Conservation (phyloP, 768 basidiomycete genomes). For the Mycena filopes region DNA sequence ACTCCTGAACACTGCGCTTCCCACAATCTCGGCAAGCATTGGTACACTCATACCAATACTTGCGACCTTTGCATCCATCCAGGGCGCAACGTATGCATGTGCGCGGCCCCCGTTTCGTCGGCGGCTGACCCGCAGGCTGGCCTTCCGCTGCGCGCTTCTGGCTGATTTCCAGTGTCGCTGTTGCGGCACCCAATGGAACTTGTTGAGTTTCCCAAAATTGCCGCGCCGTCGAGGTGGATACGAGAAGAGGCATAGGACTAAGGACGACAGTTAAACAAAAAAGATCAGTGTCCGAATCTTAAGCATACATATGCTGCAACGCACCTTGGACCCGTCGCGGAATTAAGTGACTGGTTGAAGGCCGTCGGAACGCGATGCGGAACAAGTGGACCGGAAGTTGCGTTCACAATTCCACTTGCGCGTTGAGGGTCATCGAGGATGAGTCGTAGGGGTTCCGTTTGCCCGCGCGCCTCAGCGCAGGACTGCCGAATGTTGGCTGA, state of each 20-base stretch:
- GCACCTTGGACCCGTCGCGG: neutral
- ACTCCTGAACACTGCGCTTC: constrained; percentile 2
- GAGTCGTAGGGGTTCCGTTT: neutral
- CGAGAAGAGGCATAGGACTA: neutral
- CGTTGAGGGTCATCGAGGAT: constrained; percentile 7
- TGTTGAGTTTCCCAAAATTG: constrained; percentile 5
- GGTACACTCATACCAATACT: constrained; percentile 9
- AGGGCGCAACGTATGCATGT: neutral
- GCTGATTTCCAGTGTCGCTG: constrained; percentile 4
- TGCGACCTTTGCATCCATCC: constrained; percentile 2
- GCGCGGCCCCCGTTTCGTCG: neutral
- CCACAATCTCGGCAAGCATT: constrained; percentile 6
- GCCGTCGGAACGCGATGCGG: constrained; percentile 9
- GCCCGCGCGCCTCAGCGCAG: constrained; percentile 11
- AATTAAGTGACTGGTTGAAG: neutral
- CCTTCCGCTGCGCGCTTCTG: constrained; percentile 1
- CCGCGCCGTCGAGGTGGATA: neutral
- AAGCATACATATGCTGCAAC: neutral
- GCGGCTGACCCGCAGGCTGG: constrained; percentile 9
- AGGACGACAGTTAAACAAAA: too few relatives aligned
- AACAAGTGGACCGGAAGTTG: constrained; percentile 4
- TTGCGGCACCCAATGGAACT: constrained; percentile 7
- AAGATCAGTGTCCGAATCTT: neutral
- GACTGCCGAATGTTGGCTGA: constrained; percentile 12
- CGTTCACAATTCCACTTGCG: constrained; percentile 10